Conservation (phyloP, 805 yeast species). For the Ogataea paraovalis region DNA sequence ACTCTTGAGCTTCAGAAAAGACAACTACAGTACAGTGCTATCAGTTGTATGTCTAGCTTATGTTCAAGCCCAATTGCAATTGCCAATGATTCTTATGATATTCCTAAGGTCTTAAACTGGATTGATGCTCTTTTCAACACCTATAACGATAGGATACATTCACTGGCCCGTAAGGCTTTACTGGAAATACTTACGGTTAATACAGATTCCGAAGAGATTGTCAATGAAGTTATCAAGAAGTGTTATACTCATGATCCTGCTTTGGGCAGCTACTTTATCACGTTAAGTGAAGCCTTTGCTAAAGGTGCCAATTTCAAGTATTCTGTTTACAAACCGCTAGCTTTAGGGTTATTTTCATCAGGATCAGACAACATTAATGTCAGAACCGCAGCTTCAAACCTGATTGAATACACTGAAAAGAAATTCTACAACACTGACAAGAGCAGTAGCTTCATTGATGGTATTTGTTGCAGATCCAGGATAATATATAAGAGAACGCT, state of each 20-base stretch:
- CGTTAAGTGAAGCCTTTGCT: slow-evolving; percentile 62
- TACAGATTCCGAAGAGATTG: slow-evolving; percentile 46
- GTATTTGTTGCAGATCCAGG: slow-evolving; percentile 69
- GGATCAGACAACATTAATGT: slow-evolving; percentile 70
- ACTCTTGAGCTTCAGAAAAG: slow-evolving; percentile 77
- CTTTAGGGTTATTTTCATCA: slow-evolving; percentile 72
- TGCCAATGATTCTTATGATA: slow-evolving; percentile 56
- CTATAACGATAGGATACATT: slow-evolving; percentile 52
- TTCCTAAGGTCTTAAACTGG: slow-evolving; percentile 70
- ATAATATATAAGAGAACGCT: slow-evolving; percentile 86
- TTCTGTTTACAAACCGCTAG: slow-evolving; percentile 62
- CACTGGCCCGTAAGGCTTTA: slow-evolving; percentile 68
- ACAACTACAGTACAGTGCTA: slow-evolving; percentile 63
- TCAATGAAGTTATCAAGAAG: slow-evolving; percentile 59
- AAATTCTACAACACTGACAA: slow-evolving; percentile 51
- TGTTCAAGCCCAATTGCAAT: slow-evolving; percentile 70
- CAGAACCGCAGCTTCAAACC: slow-evolving; percentile 65
- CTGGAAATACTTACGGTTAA: slow-evolving; percentile 63
- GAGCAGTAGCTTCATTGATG: slow-evolving; percentile 58
- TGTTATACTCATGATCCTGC: slow-evolving; percentile 62
- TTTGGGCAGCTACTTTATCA: slow-evolving; percentile 65
- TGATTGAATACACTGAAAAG: slow-evolving; percentile 65
- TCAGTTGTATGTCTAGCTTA: slow-evolving; percentile 80
- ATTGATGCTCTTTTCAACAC: slow-evolving; percentile 66
- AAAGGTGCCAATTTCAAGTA: slow-evolving; percentile 45